Evolutionary conservation across 805 yeast genomes (phyloP), one percentile per base, ranked within the genome.

Genomic region (Nakazawaea populi): DNA sequence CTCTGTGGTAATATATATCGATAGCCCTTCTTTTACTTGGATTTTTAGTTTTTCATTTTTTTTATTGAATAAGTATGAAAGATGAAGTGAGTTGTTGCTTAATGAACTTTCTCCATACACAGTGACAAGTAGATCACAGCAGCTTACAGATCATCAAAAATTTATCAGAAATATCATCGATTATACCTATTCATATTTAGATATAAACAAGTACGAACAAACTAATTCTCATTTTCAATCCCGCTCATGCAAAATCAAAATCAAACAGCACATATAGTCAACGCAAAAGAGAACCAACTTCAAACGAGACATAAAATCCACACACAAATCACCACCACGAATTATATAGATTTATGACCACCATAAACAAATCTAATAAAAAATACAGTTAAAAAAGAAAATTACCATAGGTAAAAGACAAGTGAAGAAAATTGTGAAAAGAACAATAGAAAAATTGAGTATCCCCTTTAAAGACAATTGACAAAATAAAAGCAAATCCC

Each of bases 371-470:
- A 44, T 32, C 18, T 4, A 18, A 34, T 10, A 30, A 32, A 43
- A 31, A 34, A 44, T 12, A 14, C 14, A 9, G 29, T 1, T 32
- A 18, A 44, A 24, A 42, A 10, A 30, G 34, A 14, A 6, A 44
- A 10, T 3, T 24, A 12, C 24, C 24, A 18, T 18, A 18, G 24
- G 24, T 18, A 18, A 18, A 18, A 18, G 24, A 18, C 24, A 18
- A 18, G 24, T 18, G 24, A 18, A 18, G 24, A 18, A 18, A 18
- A 18, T 18, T 18, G 5, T 11, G 32, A 36, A 35, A 44, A 37
- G 8, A 27, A 44, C 24, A 44, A 28, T 18, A 6, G 47, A 44
- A 44, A 44, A 35, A 36, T 44, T 44, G 47, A 44, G 47, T 44
- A 44, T 44, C 47, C 47, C 47, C 47, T 44, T 44, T 24, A 32